Percentiles rank a stretch among this genome's conserved stretches.
Evolutionary conservation across 768 basidiomycete genomes (phyloP).

Genomic region (Lactifluus pinguis): DNA sequence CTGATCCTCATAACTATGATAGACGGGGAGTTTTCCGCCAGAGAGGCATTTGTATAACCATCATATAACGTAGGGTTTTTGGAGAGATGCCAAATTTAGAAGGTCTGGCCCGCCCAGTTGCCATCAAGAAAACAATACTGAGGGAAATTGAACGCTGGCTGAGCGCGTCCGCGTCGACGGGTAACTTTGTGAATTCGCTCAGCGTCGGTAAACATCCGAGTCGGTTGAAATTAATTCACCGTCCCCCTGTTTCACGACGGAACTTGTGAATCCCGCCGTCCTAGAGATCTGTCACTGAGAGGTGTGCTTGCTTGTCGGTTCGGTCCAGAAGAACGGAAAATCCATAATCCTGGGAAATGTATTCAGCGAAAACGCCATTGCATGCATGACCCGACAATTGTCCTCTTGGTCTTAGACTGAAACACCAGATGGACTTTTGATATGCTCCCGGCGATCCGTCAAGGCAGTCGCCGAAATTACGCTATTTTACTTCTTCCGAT

Average conservation of each 20-base stretch:
- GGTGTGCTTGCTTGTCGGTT: background rate
- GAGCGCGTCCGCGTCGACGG: background rate
- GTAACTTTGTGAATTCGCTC: background rate
- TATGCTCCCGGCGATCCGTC: background rate
- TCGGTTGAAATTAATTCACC: conserved; percentile 4
- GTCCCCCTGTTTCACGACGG: background rate
- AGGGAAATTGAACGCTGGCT: background rate
- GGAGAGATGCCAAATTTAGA: conserved; percentile 16
- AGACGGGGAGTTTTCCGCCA: conserved; percentile 9
- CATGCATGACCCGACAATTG: background rate
- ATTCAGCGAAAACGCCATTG: too few species aligned
- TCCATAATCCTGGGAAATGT: background rate
- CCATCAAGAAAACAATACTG: background rate
- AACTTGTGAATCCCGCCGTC: background rate
- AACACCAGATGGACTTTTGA: background rate
- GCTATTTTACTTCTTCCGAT: background rate
- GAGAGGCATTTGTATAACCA: background rate
- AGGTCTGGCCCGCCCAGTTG: conserved; percentile 5
- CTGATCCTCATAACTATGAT: conserved; percentile 12
- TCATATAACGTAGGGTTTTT: conserved; percentile 4
- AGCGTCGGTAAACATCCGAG: background rate
- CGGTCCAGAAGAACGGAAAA: background rate
- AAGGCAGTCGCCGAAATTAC: background rate
- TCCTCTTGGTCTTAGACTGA: conserved; percentile 5
- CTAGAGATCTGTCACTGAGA: background rate